Percentiles rank a stretch among this genome's conserved stretches.
These are phyloP conservation scores for Phialophora chinensis DNA, from an alignment of 2,329 filamentous ascomycete species.

Conservation along the genomic window DNA sequence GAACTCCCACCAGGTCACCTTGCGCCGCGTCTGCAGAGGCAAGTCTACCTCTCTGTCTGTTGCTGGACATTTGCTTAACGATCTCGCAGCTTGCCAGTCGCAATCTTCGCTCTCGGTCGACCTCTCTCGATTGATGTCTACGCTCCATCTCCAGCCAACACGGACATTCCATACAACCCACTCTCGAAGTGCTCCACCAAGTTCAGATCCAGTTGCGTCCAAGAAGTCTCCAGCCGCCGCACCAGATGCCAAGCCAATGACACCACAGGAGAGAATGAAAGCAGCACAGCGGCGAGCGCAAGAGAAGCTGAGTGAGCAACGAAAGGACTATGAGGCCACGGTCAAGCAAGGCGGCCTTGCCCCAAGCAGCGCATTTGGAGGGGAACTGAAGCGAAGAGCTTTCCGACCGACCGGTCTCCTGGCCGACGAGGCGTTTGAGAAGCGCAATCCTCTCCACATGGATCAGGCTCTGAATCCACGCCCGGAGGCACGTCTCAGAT, in stretches of 20 bases:
- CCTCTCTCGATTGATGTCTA: constrained; percentile 21
- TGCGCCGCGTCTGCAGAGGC: constrained; percentile 28
- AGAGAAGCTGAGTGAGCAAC: constrained; percentile 22
- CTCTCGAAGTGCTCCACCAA: constrained; percentile 7
- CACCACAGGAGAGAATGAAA: constrained; percentile 22
- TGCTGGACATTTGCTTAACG: not conserved
- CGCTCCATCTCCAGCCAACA: constrained; percentile 16
- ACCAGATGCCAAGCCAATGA: constrained; percentile 15
- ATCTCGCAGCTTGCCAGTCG: constrained; percentile 8
- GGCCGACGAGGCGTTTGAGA: constrained; percentile 38
- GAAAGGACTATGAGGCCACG: constrained; percentile 21
- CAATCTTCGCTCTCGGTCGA: constrained; percentile 13
- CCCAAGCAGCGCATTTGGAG: constrained; percentile 25
- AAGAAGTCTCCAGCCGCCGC: not conserved
- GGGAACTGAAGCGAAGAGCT: constrained; percentile 34
- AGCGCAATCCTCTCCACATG: constrained; percentile 61
- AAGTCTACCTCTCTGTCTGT: constrained; percentile 15
- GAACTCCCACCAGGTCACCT: constrained; percentile 26
- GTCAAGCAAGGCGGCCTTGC: constrained; percentile 27
- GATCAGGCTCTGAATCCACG: constrained; percentile 74
- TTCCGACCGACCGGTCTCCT: constrained; percentile 12
- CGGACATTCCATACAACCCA: constrained; percentile 18
- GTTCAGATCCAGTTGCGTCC: not conserved
- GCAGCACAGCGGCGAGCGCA: constrained; percentile 22
- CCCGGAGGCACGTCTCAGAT: constrained; percentile 71